Conservation (phyloP, 2,329 filamentous ascomycete species). For the Aspergillus sp. region DNA sequence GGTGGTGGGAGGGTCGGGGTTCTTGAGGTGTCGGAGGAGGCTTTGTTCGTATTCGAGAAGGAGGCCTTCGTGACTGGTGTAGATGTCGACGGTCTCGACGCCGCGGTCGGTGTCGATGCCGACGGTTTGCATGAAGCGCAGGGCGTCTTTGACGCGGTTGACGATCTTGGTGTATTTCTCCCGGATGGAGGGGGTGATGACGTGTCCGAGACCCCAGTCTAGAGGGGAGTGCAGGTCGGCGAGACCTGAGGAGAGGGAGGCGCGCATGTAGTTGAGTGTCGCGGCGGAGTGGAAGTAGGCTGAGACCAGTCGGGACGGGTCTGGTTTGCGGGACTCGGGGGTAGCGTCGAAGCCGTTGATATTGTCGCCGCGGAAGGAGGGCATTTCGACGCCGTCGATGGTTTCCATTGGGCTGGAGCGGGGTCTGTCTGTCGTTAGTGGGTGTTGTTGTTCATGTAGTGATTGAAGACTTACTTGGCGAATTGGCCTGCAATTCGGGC, state of each 20-base stretch:
- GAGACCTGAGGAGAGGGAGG: slow-evolving; percentile 80
- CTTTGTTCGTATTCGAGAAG: slow-evolving; percentile 92
- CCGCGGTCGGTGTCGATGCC: slow-evolving; percentile 83
- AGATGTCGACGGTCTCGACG: slow-evolving; percentile 89
- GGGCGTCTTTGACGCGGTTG: slow-evolving; percentile 80
- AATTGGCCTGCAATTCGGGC: slow-evolving; percentile 97
- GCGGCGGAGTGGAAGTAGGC: slow-evolving; percentile 96
- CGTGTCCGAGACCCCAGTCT: slow-evolving; percentile 93
- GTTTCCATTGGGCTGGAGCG: slow-evolving; percentile 84
- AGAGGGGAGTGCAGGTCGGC: slow-evolving; percentile 91
- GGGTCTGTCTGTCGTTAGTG: slow-evolving; percentile 50
- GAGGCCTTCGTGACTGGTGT: slow-evolving; percentile 91
- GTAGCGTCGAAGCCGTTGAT: slow-evolving; percentile 76
- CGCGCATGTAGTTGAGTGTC: slow-evolving; percentile 89
- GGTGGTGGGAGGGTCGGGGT: slow-evolving; percentile 61
- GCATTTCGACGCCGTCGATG: slow-evolving; percentile 75
- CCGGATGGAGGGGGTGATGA: slow-evolving; percentile 79
- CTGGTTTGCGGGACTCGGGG: slow-evolving; percentile 72
- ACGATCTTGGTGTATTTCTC: slow-evolving; percentile 85
- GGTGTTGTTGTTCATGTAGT: neutral
- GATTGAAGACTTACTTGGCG: slow-evolving; percentile 62
- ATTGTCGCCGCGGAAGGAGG: slow-evolving; percentile 92
- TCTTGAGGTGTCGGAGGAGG: slow-evolving; percentile 73
- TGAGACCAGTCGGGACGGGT: slow-evolving; percentile 79
- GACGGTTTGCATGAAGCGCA: slow-evolving; percentile 92